These are phyloP conservation scores for Metschnikowia baotianmanensis DNA, from an alignment of 805 yeast genomes.

Conservation along the genomic window DNA sequence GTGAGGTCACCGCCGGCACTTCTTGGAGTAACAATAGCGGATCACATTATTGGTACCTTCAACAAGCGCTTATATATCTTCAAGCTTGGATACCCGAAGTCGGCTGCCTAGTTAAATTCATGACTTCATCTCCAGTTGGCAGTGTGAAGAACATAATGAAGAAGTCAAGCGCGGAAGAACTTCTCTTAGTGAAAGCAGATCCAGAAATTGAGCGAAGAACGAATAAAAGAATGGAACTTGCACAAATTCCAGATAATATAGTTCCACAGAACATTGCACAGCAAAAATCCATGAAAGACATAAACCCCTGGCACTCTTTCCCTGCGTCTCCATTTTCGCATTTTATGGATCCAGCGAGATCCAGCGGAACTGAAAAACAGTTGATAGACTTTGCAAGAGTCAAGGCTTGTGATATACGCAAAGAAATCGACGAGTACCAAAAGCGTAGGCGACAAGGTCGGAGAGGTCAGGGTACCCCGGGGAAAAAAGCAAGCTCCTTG, in stretches of 20 bases:
- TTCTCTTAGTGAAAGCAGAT: neutral
- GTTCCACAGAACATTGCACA: slow-evolving; percentile 16
- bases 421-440: slow-evolving; percentile 1
- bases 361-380: slow-evolving; percentile 24
- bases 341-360: slow-evolving; percentile 25
- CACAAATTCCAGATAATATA: slow-evolving; percentile 3
- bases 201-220: slow-evolving; percentile 10
- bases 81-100: slow-evolving; percentile 36
- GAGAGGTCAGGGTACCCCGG: slow-evolving; percentile 1
- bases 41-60: slow-evolving; percentile 31
- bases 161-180: neutral
- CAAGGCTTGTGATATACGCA: slow-evolving; percentile 20
- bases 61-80: slow-evolving; percentile 31
- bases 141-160: neutral
- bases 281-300: slow-evolving; percentile 3
- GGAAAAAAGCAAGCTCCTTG: slow-evolving; percentile 3
- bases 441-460: slow-evolving; percentile 15
- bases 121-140: neutral
- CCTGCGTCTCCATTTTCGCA: slow-evolving; percentile 30
- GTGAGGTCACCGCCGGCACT: slow-evolving; percentile 28
- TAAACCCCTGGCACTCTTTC: slow-evolving; percentile 31
- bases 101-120: slow-evolving; percentile 9
- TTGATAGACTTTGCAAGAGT: slow-evolving; percentile 34
- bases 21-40: slow-evolving; percentile 22
- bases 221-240: slow-evolving; percentile 7